Conservation (phyloP, 208 protist species). For the Leptomonas pyrrhocoris region DNA sequence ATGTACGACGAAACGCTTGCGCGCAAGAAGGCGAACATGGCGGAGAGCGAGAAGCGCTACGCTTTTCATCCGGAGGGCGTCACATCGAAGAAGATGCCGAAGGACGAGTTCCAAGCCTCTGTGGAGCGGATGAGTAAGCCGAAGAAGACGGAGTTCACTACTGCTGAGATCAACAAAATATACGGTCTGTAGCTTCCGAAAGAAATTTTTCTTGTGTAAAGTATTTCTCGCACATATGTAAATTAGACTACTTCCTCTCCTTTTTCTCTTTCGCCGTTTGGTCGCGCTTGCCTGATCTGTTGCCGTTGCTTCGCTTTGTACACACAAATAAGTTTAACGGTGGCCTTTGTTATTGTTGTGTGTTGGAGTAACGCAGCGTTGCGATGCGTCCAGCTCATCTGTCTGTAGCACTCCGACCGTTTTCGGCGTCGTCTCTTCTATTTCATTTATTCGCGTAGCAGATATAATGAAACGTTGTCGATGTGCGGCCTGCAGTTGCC, state of each 20-base stretch:
- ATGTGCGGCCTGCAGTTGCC: no score
- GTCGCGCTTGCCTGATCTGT: not conserved
- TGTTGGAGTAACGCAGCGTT: no score
- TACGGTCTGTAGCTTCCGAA: slow-evolving; percentile 70
- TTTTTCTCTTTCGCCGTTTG: slow-evolving; percentile 2
- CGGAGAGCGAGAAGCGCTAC: slow-evolving; percentile 67
- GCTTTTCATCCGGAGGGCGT: slow-evolving; percentile 47
- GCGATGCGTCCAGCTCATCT: no score
- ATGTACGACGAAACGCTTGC: slow-evolving; percentile 76
- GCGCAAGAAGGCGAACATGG: slow-evolving; percentile 59
- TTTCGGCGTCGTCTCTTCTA: no score
- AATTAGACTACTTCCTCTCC: not conserved
- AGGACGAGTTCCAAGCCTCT: slow-evolving; percentile 64
- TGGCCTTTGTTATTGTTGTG: no score
- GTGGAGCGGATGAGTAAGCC: slow-evolving; percentile 69
- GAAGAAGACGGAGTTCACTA: slow-evolving; percentile 81
- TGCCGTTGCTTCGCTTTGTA: no score
- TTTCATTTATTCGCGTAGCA: not conserved
- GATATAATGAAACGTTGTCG: not conserved
- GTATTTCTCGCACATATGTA: slow-evolving; percentile 11
- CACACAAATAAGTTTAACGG: no score
- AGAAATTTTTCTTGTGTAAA: not conserved
- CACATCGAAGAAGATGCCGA: slow-evolving; percentile 51
- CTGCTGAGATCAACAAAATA: slow-evolving; percentile 85
- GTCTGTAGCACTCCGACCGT: no score